Base-by-base conservation (phyloP, 2,329 filamentous ascomycete species). In the Orbilia quercus region DNA sequence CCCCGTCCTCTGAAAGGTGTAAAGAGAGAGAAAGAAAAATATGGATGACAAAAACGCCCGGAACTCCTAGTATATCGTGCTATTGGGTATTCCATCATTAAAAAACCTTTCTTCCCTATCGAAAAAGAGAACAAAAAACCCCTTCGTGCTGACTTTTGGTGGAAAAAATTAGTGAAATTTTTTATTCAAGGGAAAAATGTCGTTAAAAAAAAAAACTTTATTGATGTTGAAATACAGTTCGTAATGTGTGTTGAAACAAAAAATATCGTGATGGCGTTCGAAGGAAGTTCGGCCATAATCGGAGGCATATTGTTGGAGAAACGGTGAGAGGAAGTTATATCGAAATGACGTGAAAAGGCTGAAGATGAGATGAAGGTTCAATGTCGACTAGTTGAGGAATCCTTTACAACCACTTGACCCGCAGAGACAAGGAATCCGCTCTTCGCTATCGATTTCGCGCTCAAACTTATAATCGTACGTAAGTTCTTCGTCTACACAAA, bases 391-490 rank as follows among this genome's bases (percentile, higher is more conserved):
- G 83, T 99, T 99, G 82, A 99, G 91, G 84, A 98, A 99, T 75
- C 95, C 95, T 85, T 99, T 99, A 84, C 95, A 99, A 51, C 92
- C 92, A 28, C 93, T 88, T 45, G 94, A 97, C 72, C 95, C 95
- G 81, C 95, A 99, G 55, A 99, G 88, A 84, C 95, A 99, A 55
- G 95, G 95, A 78, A 99, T 97, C 76, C 95, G 91, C 81, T 99
- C 95, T 75, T 92, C 87, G 77, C 92, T 96, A 79, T 92, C 92
- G 79, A 96, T 91, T 82, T 99, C 95, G 78, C 95, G 91, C 84
- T 99, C 95, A 81, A 99, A 99, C 82, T 99, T 99, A 86, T 99
- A 99, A 84, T 99, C 95, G 83, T 99, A 99, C 1, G 95, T 99
- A 80, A 99, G 88, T 84, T 99, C 95, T 83, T 99, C 95, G 80